A percentile compares a stretch with the other conserved stretches of the same genome.
phyloP scores from a whole-genome alignment of 2,329 filamentous ascomycete species.

The Diaporthe sp. region DNA sequence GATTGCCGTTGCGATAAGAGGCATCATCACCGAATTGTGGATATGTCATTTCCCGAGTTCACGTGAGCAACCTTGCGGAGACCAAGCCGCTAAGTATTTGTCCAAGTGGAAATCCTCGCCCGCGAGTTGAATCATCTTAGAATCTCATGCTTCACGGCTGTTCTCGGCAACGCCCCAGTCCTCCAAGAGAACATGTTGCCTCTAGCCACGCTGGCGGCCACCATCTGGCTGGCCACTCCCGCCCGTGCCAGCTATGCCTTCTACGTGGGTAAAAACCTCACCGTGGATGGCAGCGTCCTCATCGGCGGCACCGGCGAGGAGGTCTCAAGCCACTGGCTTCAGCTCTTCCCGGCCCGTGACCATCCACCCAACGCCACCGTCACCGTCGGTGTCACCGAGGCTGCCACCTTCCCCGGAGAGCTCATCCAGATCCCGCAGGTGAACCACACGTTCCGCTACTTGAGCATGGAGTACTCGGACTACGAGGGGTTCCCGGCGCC shows the following conservation, averaged over 20 bases:
- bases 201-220: not conserved
- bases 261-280: slow-evolving; percentile 20
- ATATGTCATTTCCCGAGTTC: slow-evolving; percentile 17
- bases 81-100: slow-evolving; percentile 21
- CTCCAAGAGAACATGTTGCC: slow-evolving; percentile 14
- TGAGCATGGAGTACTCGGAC: slow-evolving; percentile 28
- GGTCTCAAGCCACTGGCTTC: slow-evolving; percentile 21
- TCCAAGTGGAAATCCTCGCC: not conserved
- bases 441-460: slow-evolving; percentile 14
- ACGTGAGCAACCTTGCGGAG: slow-evolving; percentile 27
- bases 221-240: not conserved
- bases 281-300: slow-evolving; percentile 22
- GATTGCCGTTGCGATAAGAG: slow-evolving; percentile 4
- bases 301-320: slow-evolving; percentile 23
- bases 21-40: slow-evolving; percentile 3
- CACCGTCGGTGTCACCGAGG: slow-evolving; percentile 11
- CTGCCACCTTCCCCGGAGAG: slow-evolving; percentile 11
- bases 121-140: no score
- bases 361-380: slow-evolving; percentile 22
- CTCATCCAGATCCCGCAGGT: slow-evolving; percentile 25
- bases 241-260: slow-evolving; percentile 19
- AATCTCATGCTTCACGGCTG: slow-evolving; percentile 3
- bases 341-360: slow-evolving; percentile 22
- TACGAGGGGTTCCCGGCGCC: slow-evolving; percentile 28
- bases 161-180: not conserved